Evolutionary conservation across 169 alveolate species (phyloP).

Genomic region (Theileria annulata): DNA sequence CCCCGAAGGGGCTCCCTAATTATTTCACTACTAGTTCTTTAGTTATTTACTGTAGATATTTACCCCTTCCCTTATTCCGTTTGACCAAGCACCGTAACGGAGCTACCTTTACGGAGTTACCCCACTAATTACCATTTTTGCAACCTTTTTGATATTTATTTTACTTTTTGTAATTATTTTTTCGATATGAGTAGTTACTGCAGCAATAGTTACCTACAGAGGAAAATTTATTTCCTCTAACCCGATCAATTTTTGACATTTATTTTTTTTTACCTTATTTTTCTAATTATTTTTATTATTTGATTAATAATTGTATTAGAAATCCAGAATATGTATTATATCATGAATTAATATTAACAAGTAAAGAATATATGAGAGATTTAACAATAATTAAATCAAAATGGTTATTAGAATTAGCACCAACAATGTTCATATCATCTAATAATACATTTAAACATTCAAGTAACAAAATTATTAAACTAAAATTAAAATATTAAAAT

Average conservation of each 20-base stretch:
- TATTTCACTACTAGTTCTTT: not conserved
- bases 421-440: conserved; percentile 86
- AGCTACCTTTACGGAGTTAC: too few relatives aligned
- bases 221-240: not conserved
- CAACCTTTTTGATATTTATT: not conserved
- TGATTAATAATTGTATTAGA: conserved; percentile 40
- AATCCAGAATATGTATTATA: conserved; percentile 98
- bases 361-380: conserved; percentile 98
- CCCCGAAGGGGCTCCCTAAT: not conserved
- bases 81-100: too few relatives aligned
- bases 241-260: not conserved
- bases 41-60: too few relatives aligned
- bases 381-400: conserved; percentile 94
- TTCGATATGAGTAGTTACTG: not conserved
- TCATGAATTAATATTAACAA: conserved; percentile 96
- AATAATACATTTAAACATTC: not conserved
- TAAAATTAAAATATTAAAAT: too few relatives aligned
- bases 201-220: not conserved
- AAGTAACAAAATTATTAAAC: not conserved
- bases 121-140: not conserved
- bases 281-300: not conserved
- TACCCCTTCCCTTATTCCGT: too few relatives aligned
- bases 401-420: conserved; percentile 98
- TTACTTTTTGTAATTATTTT: too few relatives aligned
- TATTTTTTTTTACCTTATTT: not conserved